phyloP scores from a whole-genome alignment of 768 basidiomycete genomes.

The Boletus sp. region DNA sequence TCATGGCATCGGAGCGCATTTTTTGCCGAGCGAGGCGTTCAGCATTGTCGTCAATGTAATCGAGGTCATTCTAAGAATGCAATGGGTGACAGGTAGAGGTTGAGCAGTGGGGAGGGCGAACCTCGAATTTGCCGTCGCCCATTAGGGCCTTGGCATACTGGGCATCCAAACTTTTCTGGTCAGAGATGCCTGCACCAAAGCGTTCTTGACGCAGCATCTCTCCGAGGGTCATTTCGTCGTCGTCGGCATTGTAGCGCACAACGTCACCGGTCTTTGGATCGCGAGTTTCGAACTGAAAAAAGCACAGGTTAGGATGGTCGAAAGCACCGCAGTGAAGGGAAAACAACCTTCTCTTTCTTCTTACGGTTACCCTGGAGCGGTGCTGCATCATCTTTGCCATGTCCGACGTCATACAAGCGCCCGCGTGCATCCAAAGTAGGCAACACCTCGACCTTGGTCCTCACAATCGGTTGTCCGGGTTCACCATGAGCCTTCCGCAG shows the following conservation, averaged over 20 bases:
- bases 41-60: conserved; percentile 97
- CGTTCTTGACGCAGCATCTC: conserved; percentile 93
- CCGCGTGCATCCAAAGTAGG: conserved; percentile 88
- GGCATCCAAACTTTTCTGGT: conserved; percentile 89
- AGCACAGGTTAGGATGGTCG: neutral
- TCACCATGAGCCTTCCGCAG: conserved; percentile 48
- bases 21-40: conserved; percentile 90
- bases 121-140: conserved; percentile 85
- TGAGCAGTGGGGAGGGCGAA: conserved; percentile 28
- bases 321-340: neutral
- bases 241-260: conserved; percentile 86
- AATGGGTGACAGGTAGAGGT: neutral
- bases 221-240: conserved; percentile 80
- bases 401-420: conserved; percentile 87
- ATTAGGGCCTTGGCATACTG: conserved; percentile 88
- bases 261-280: conserved; percentile 90
- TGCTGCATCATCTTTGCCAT: conserved; percentile 59
- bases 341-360: conserved; percentile 68
- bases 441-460: conserved; percentile 74
- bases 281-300: conserved; percentile 73
- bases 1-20: conserved; percentile 96
- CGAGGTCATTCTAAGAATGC: conserved; percentile 67
- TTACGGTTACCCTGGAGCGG: conserved; percentile 66
- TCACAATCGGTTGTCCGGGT: conserved; percentile 38
- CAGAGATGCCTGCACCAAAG: conserved; percentile 83